Conservation (phyloP, 306 rosid species). For the Malus domestica region ASM211411v1 NC_041800.1:5208001-5208500, state of each 20-base stretch:
- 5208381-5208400: not conserved
- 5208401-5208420: not conserved
- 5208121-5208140: not conserved
- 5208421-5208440: not conserved
- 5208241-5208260: not conserved
- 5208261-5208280: not conserved
- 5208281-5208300: too few species aligned
- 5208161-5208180: not conserved
- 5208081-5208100: not conserved
- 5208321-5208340: not conserved
- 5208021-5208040: conserved; percentile 81
- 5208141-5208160: not conserved
- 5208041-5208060: conserved; percentile 74
- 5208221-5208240: not conserved
- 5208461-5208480: not conserved
- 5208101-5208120: not conserved
- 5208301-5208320: not conserved
- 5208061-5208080: conserved; percentile 6
- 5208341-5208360: not conserved
- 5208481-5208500: not conserved
- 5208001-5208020: conserved; percentile 70
- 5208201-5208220: not conserved
- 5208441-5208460: not conserved
- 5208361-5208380: not conserved
- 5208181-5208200: not conserved